These are phyloP conservation scores for Beta lomatogona DNA, from an alignment of 179 eudicot species.

Conservation along the genomic window DNA sequence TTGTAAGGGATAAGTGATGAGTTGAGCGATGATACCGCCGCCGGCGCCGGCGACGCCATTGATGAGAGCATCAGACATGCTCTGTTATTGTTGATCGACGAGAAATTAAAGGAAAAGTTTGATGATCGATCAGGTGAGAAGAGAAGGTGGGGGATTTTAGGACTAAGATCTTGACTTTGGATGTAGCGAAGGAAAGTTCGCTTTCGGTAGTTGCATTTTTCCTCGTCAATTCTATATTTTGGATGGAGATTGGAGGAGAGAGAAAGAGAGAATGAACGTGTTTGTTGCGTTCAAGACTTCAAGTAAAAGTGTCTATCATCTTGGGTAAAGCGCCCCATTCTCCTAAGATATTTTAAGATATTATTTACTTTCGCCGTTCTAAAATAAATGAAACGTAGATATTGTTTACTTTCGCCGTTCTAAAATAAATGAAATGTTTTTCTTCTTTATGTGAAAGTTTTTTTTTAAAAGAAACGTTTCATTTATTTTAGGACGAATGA, in stretches of 20 bases:
- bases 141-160: not conserved
- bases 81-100: not conserved
- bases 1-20: constrained; percentile 92
- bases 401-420: no score
- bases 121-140: not conserved
- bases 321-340: constrained; percentile 7
- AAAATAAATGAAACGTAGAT: no score
- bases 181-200: constrained; percentile 9
- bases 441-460: no score
- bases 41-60: constrained; percentile 98
- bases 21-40: constrained; percentile 97
- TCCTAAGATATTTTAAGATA: no score
- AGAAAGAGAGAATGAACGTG: not conserved
- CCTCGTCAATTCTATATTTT: not conserved
- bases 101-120: not conserved
- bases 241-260: not conserved
- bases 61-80: constrained; percentile 92
- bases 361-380: no score
- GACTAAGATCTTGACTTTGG: constrained; percentile 30
- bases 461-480: no score
- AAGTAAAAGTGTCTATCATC: not conserved
- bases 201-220: constrained; percentile 18
- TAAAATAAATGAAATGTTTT: no score
- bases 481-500: no score
- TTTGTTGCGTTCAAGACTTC: constrained; percentile 23